A percentile compares a stretch with the other conserved stretches of the same genome.
Evolutionary conservation across 192 early-diverging fungal species (phyloP).

Genomic region (Chytriomyces sp.): DNA sequence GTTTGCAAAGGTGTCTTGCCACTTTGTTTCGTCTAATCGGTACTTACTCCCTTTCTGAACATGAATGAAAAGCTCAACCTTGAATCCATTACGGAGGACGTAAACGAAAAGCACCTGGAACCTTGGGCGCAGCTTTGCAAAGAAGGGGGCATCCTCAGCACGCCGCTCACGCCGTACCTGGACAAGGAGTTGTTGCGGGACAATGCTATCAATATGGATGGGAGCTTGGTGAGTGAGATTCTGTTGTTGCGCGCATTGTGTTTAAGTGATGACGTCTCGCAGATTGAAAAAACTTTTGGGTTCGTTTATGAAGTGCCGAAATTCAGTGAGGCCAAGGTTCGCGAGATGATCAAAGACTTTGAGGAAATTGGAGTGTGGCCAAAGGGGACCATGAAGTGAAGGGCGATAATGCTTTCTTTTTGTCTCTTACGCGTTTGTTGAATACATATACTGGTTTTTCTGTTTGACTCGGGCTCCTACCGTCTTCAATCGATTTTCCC

Average conservation of each 20-base stretch:
- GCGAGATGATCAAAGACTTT: constrained; percentile 79
- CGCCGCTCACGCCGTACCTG: constrained; percentile 89
- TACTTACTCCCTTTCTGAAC: background rate
- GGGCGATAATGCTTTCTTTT: too few relatives aligned
- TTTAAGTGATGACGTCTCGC: too few relatives aligned
- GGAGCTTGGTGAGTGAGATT: constrained; percentile 57
- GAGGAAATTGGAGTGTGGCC: constrained; percentile 86
- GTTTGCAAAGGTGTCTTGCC: constrained; percentile 73
- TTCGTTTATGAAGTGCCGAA: constrained; percentile 71
- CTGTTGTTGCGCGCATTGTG: background rate
- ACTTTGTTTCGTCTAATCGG: background rate
- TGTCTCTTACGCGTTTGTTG: too few relatives aligned
- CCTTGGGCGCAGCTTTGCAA: constrained; percentile 92
- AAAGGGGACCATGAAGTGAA: constrained; percentile 43
- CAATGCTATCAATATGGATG: constrained; percentile 83
- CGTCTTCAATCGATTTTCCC: too few relatives aligned
- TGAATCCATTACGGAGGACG: constrained; percentile 83
- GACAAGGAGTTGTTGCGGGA: constrained; percentile 90
- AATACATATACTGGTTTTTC: too few relatives aligned
- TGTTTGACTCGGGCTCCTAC: too few relatives aligned
- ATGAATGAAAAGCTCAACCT: constrained; percentile 68
- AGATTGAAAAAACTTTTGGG: constrained; percentile 69
- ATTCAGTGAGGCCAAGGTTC: constrained; percentile 67
- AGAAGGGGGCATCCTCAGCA: constrained; percentile 67
- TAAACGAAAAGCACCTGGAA: constrained; percentile 90